Percentiles rank a stretch among this genome's conserved stretches.
These are phyloP conservation scores for Heliocybe sulcata DNA, from an alignment of 1,284 basidiomycete genomes.

Conservation along the genomic window DNA sequence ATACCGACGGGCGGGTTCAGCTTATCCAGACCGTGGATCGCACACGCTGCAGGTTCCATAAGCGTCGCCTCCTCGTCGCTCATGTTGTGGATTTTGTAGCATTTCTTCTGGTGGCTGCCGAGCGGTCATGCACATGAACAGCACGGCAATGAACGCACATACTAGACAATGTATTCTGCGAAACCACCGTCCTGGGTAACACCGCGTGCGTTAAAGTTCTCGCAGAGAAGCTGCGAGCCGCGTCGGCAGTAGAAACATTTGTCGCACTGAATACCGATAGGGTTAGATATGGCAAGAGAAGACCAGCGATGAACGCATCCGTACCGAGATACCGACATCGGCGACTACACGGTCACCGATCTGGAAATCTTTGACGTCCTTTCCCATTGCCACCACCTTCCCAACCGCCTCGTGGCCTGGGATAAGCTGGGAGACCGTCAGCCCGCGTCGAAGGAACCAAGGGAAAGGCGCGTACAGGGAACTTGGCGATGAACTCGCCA, in stretches of 20 bases:
- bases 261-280: slow-evolving; percentile 29
- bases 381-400: slow-evolving; percentile 40
- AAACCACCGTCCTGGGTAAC: slow-evolving; percentile 50
- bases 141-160: slow-evolving; percentile 10
- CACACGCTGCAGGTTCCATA: slow-evolving; percentile 56
- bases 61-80: slow-evolving; percentile 54
- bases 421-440: slow-evolving; percentile 29
- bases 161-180: slow-evolving; percentile 52
- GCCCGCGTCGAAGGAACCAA: background rate
- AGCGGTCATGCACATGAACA: background rate
- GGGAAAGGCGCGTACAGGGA: slow-evolving; percentile 29
- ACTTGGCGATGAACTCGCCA: slow-evolving; percentile 53
- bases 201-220: slow-evolving; percentile 47
- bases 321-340: slow-evolving; percentile 39
- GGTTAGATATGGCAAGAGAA: slow-evolving; percentile 2
- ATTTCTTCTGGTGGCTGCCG: slow-evolving; percentile 35
- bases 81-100: slow-evolving; percentile 55
- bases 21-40: slow-evolving; percentile 58
- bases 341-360: slow-evolving; percentile 54
- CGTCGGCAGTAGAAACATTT: slow-evolving; percentile 55
- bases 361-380: slow-evolving; percentile 44
- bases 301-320: slow-evolving; percentile 10
- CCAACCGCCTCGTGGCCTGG: slow-evolving; percentile 58
- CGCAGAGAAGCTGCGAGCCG: slow-evolving; percentile 46
- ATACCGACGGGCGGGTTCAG: slow-evolving; percentile 46